These are phyloP conservation scores for Phylloporus sp. DNA, from an alignment of 768 basidiomycete genomes.

Conservation along the genomic window DNA sequence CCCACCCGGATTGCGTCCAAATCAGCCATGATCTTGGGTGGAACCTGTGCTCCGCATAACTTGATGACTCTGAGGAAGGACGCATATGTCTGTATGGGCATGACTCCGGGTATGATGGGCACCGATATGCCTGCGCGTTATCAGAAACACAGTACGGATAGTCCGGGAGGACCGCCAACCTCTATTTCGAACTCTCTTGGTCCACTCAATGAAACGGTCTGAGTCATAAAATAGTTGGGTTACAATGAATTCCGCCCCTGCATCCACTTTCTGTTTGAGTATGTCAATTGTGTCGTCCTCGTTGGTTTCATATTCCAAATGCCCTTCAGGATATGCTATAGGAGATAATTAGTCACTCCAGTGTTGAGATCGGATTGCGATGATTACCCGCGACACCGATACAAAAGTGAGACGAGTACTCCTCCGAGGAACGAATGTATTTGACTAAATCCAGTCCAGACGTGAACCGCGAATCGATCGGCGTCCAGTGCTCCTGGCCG, in stretches of 20 bases:
- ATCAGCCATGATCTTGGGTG: constrained; percentile 55
- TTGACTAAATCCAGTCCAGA: constrained; percentile 86
- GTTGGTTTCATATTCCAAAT: constrained; percentile 54
- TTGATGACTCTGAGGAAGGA: constrained; percentile 91
- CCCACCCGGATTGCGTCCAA: constrained; percentile 74
- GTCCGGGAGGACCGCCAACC: constrained; percentile 42
- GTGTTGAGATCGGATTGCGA: background rate
- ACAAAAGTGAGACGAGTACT: constrained; percentile 83
- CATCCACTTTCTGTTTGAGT: constrained; percentile 85
- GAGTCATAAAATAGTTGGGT: constrained; percentile 98
- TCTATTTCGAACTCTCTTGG: constrained; percentile 59
- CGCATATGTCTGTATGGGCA: constrained; percentile 96
- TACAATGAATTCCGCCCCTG: constrained; percentile 92
- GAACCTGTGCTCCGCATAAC: constrained; percentile 78
- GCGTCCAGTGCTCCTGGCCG: constrained; percentile 90
- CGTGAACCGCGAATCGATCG: constrained; percentile 76
- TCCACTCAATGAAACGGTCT: constrained; percentile 81
- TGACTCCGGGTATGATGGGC: constrained; percentile 92
- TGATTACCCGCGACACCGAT: constrained; percentile 85
- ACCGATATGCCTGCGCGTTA: constrained; percentile 68
- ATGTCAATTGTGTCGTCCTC: constrained; percentile 62
- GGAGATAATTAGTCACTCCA: background rate
- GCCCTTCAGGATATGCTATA: constrained; percentile 87
- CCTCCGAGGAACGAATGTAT: constrained; percentile 74
- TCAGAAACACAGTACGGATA: constrained; percentile 6